Base-by-base conservation (phyloP, 129 eudicot genomes). In the Flaveria brownii region DNA sequence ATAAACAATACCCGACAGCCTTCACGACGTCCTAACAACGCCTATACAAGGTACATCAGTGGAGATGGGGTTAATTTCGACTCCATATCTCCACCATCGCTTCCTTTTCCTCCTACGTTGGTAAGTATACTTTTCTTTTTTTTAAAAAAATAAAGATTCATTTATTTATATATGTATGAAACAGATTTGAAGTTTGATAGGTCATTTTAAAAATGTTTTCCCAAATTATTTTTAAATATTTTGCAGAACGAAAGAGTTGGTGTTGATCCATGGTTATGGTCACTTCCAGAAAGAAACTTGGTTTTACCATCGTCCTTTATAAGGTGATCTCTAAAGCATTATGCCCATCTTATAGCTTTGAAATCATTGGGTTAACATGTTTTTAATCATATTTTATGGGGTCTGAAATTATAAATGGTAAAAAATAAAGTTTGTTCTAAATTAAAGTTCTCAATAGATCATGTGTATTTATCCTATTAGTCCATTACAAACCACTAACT, bases 231-330 rank as follows among this genome's bases (percentile, higher is more conserved):
- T 65, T 39, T 51, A 59, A 36, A 63, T 28, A 14, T 54, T 80
- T 67, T 68, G 56, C 76, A 67, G 84, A 59, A 67, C 49, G 80
- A 80, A 68, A 68, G 80, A 64, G 28, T 30, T 68, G 84, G 6
- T 45, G 26, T 55, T 22, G 76, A 74, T 74, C 80, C 71, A 16
- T 74, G 80, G 84, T 68, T 68, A 50, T 68, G 61, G 79, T 46
- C 75, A 43, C 70, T 80, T 43, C 68, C 61, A 4, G 80, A 74
- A n/a, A 68, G 75, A 46, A 80, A 45, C 15, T 73, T 80, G 43
- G 52, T 70, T 80, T 56, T 74, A 68, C 84, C 79, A 9, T 55
- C 76, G 11, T 46, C 75, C 17, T 66, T 36, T 18, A 28, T 68
- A 45, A 73, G 84, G 84, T 80, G 20, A 73, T 73, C 73, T 25